phyloP scores from a whole-genome alignment of 371 early-diverging fungal genomes.

The Entomophthora muscae region DNA sequence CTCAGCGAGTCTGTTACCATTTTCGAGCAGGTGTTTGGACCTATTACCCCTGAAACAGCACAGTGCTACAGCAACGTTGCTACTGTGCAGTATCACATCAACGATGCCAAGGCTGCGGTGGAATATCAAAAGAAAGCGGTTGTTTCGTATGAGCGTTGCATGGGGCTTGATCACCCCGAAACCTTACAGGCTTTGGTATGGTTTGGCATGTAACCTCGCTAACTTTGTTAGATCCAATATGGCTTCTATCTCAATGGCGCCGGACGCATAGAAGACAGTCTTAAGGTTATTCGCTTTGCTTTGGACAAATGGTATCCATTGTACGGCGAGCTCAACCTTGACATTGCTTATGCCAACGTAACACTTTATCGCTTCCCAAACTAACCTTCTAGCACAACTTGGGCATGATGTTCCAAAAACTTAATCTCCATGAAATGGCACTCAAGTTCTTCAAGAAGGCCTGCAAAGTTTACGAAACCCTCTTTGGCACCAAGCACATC shows the following conservation, averaged over 20 bases:
- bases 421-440: conserved; percentile 1
- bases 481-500: conserved; percentile 58
- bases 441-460: conserved; percentile 57
- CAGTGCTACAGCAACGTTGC: conserved; percentile 73
- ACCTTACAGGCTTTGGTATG: conserved; percentile 77
- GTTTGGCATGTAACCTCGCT: conserved; percentile 7
- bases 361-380: conserved; percentile 12
- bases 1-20: conserved; percentile 64
- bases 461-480: conserved; percentile 35
- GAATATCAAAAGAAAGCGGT: conserved; percentile 75
- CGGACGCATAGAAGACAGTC: conserved; percentile 54
- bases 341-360: conserved; percentile 67
- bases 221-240: conserved; percentile 37
- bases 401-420: conserved; percentile 5
- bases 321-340: conserved; percentile 59
- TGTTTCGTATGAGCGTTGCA: conserved; percentile 64
- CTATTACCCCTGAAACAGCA: conserved; percentile 73
- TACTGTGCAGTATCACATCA: conserved; percentile 61
- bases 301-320: conserved; percentile 65
- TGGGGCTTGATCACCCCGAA: conserved; percentile 74
- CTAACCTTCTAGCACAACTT: background rate
- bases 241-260: conserved; percentile 72
- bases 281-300: conserved; percentile 64
- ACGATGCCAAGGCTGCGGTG: conserved; percentile 53
- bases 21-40: conserved; percentile 83